A percentile compares a stretch with the other conserved stretches of the same genome.
Conservation (phyloP, 2,329 filamentous ascomycete genomes). For the Aspergillus ochraceus region DNA sequence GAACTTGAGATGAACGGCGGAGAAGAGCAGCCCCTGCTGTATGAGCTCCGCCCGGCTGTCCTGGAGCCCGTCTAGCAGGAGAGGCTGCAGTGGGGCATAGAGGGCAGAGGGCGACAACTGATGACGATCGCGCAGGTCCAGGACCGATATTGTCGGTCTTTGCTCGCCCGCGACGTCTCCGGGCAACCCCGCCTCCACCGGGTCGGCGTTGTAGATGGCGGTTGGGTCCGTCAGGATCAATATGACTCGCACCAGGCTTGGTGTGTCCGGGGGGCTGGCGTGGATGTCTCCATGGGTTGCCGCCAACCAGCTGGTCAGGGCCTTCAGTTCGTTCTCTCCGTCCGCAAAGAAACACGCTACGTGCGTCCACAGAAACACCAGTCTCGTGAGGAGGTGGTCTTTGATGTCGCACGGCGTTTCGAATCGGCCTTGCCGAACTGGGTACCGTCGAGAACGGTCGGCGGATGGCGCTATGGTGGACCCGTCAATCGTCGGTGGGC, state of each 20-base stretch:
- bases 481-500: not conserved
- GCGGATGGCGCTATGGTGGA: not conserved
- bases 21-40: conserved; percentile 9
- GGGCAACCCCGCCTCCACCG: not conserved
- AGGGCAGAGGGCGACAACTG: conserved; percentile 11
- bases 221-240: conserved; percentile 10
- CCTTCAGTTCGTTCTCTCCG: conserved; percentile 8
- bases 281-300: not conserved
- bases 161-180: not conserved
- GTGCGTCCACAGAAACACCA: conserved; percentile 16
- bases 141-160: not conserved
- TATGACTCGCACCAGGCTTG: conserved; percentile 4
- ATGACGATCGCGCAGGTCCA: conserved; percentile 14
- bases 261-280: not conserved
- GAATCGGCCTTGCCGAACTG: not conserved
- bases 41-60: conserved; percentile 1
- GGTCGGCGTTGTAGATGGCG: conserved; percentile 2
- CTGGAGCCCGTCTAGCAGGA: conserved; percentile 11
- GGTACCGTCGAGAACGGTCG: conserved; percentile 5
- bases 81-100: conserved; percentile 16
- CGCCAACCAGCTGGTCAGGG: conserved; percentile 7
- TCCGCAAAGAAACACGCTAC: conserved; percentile 17
- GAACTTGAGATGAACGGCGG: conserved; percentile 12
- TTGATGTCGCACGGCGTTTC: not conserved
- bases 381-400: not conserved